Base-by-base conservation (phyloP, 2,329 filamentous ascomycete species). In the Epichloe gansuensis region DNA sequence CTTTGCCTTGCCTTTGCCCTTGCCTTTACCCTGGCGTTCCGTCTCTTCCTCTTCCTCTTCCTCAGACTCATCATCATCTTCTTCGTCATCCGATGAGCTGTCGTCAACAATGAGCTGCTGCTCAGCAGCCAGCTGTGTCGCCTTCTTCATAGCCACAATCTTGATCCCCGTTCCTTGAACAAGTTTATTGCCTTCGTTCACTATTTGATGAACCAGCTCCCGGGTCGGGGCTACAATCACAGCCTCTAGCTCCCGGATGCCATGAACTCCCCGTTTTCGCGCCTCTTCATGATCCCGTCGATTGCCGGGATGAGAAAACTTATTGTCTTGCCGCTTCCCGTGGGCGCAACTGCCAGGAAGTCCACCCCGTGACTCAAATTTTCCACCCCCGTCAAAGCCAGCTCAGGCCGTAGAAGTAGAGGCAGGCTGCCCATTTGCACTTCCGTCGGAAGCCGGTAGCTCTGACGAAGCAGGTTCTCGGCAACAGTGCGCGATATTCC, bases 321-420 rank as follows among this genome's bases (percentile, higher is more conserved):
- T 57, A 98, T 74, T 0, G 93, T 98, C 74, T 98, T 98, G 45
- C 93, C 93, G 66, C 91, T 97, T 25, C 93, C 93, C 0, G 93
- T 98, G 1, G 93, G 93, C 3, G 93, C 93, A 44, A 97, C 83
- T 0, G 88, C 88, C 57, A 98, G 69, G 41, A 98, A 81, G 71
- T 98, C 85, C 4, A 91, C 73, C 8, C 67, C 67, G 13, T 58
- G 54, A 3, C 64, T 63, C 21, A 72, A 54, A 21, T 68, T 67
- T 23, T 62, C 63, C 28, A 65, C 68, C 4, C 64, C 65, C 12
- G 64, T 63, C 34, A 82, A 68, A 0, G 78, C 78, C 52, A 67
- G 71, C 56, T 75, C 71, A 0, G 80, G 75, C 15, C 75, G 69
- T 34, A 97, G 71, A 38, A 97, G 72, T 46, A 97, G 69, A 31